Evolutionary conservation across 345 rosid species (phyloP), one percentile per base, ranked within the genome.

Genomic region (Punica granatum): DNA sequence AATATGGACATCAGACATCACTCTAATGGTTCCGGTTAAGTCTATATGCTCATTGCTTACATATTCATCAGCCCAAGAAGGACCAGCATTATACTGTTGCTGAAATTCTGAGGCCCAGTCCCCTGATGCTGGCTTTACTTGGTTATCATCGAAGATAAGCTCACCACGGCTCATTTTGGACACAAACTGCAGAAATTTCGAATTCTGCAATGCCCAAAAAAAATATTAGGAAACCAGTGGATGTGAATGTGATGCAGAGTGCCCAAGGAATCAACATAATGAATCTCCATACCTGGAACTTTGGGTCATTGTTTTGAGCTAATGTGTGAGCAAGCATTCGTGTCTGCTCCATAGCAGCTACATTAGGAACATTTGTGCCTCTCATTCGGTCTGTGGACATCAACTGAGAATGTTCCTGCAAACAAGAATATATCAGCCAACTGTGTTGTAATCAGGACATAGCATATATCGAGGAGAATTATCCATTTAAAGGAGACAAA

Each of bases 91-190:
- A 74, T 85, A 74, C 69, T 85, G 90, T 77, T 88, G 90, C 77
- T 89, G 92, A 86, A 85, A 95, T 80, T 95, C 98, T 32, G 88
- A 64, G 67, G 97, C 89, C 99, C 98, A 95, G 69, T 87, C 90
- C 71, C 90, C 87, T 19, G 92, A 73, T 67, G 82, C 49, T 21
- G 92, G 84, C 80, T 90, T 92, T 70, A 95, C 89, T 85, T 86
- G 88, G 83, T 92, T 92, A 71, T 95, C 98, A 74, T 95, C 92
- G 44, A 95, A 80, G 66, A 95, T 90, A 72, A 95, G 98, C 81
- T 95, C 97, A 60, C 98, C 98, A 0, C 94, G 97, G 77, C 99
- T 95, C 99, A 95, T 95, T 82, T 95, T 95, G 33, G 99, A 95
- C 74, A 95, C 86, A 80, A 95, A 95, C 69, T 92, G 99, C 70